Conservation (phyloP, 257 asterid genomes). For the Solanum sitiens region DNA sequence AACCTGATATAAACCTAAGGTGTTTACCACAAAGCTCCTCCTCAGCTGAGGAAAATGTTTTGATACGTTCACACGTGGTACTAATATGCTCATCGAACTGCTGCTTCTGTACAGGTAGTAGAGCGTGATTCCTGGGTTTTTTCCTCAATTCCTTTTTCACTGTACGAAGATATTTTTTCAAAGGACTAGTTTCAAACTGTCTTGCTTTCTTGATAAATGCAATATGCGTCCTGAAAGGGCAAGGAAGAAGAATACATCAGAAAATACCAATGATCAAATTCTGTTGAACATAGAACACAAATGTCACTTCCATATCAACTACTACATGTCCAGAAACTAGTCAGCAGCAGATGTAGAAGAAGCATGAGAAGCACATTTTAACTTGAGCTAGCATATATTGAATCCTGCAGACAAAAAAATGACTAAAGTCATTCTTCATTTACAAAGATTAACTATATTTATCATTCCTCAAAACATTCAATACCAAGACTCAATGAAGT, state of each 20-base stretch:
- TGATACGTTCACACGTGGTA: slow-evolving; percentile 43
- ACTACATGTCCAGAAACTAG: neutral
- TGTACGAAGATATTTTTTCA: slow-evolving; percentile 31
- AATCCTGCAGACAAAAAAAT: neutral
- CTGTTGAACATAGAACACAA: neutral
- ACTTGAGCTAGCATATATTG: neutral
- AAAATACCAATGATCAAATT: neutral
- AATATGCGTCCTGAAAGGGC: slow-evolving; percentile 39
- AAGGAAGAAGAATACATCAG: neutral
- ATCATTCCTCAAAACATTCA: neutral
- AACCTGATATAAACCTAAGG: slow-evolving; percentile 47
- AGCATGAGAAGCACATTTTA: neutral
- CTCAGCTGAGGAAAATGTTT: slow-evolving; percentile 35
- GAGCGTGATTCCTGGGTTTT: slow-evolving; percentile 26
- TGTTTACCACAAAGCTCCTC: slow-evolving; percentile 50
- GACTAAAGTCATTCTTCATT: neutral
- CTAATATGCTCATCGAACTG: slow-evolving; percentile 58
- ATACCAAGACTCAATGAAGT: neutral
- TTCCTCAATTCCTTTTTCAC: slow-evolving; percentile 26
- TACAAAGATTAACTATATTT: neutral
- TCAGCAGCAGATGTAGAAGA: neutral
- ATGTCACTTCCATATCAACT: neutral
- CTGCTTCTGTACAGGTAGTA: slow-evolving; percentile 36
- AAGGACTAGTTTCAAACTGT: slow-evolving; percentile 30
- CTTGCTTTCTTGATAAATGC: slow-evolving; percentile 31